Percentiles rank a stretch among this genome's conserved stretches.
These are phyloP conservation scores for Jatropha curcas DNA, from an alignment of 345 rosid genomes.

Conservation along the genomic window DNA sequence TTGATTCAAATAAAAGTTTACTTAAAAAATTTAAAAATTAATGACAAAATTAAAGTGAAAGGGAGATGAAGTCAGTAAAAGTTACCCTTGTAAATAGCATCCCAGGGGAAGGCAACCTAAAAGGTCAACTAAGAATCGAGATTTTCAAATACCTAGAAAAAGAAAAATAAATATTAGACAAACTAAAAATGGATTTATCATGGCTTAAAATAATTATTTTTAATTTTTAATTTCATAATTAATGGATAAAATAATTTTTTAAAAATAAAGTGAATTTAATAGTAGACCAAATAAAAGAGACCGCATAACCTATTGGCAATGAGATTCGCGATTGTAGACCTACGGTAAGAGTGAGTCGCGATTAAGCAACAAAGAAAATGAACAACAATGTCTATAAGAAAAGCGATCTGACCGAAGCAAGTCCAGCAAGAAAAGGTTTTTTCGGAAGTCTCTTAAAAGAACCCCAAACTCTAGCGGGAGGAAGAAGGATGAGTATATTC, in stretches of 20 bases:
- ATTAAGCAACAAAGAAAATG: constrained; percentile 69
- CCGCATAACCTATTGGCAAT: constrained; percentile 77
- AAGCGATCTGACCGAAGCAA: constrained; percentile 70
- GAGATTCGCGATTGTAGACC: constrained; percentile 49
- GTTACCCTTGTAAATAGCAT: constrained; percentile 72
- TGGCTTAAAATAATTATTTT: too few relatives aligned
- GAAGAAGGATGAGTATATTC: constrained; percentile 88
- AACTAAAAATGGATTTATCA: too few relatives aligned
- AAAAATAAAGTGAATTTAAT: background rate
- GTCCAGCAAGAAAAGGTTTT: constrained; percentile 68
- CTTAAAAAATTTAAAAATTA: too few relatives aligned
- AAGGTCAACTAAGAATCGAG: constrained; percentile 61
- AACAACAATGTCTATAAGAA: constrained; percentile 63
- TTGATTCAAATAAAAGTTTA: too few relatives aligned
- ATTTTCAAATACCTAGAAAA: constrained; percentile 63
- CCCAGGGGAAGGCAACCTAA: constrained; percentile 86
- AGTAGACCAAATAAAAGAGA: constrained; percentile 3
- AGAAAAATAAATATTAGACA: too few relatives aligned
- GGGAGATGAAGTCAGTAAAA: background rate
- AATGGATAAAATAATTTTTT: too few relatives aligned
- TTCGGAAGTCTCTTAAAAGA: constrained; percentile 80
- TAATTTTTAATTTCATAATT: too few relatives aligned
- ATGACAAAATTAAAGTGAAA: too few relatives aligned
- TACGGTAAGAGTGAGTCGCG: constrained; percentile 54
- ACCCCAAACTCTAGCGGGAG: constrained; percentile 88